These are phyloP conservation scores for Scopulariopsis brevicaulis DNA, from an alignment of 2,329 filamentous ascomycete species.

Conservation along the genomic window DNA sequence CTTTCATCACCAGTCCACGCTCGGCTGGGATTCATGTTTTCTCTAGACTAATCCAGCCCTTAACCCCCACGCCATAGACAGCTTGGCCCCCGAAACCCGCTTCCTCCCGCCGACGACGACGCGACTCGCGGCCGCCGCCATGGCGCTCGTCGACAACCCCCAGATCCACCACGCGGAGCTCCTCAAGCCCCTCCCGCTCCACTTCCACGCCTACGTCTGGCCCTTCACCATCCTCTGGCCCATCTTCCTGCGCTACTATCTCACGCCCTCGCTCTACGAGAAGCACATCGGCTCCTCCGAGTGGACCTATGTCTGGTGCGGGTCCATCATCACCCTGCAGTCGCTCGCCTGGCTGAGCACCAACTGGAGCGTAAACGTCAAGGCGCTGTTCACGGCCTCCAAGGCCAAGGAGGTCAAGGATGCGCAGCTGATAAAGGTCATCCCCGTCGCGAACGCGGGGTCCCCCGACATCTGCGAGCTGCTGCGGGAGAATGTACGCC, in stretches of 20 bases:
- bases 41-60: not conserved
- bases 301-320: conserved; percentile 96
- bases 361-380: conserved; percentile 90
- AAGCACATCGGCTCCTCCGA: conserved; percentile 86
- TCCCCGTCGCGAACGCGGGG: conserved; percentile 82
- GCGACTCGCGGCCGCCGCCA: conserved; percentile 16
- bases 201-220: conserved; percentile 83
- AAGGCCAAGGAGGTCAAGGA: conserved; percentile 58
- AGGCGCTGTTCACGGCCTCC: conserved; percentile 69
- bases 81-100: not conserved
- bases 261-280: conserved; percentile 74
- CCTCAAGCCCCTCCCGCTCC: conserved; percentile 71
- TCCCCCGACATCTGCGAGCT: conserved; percentile 78
- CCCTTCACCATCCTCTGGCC: conserved; percentile 91
- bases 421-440: conserved; percentile 82
- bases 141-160: conserved; percentile 80
- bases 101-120: not conserved
- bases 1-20: not conserved
- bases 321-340: conserved; percentile 78
- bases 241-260: conserved; percentile 77
- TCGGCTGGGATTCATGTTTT: not conserved
- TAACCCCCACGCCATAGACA: not conserved
- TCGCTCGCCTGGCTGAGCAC: conserved; percentile 89
- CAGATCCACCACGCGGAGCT: conserved; percentile 84
- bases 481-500: conserved; percentile 55